A percentile compares a stretch with the other conserved stretches of the same genome.
Conservation (phyloP, 768 basidiomycete genomes). For the Saitozyma podzolica region DNA sequence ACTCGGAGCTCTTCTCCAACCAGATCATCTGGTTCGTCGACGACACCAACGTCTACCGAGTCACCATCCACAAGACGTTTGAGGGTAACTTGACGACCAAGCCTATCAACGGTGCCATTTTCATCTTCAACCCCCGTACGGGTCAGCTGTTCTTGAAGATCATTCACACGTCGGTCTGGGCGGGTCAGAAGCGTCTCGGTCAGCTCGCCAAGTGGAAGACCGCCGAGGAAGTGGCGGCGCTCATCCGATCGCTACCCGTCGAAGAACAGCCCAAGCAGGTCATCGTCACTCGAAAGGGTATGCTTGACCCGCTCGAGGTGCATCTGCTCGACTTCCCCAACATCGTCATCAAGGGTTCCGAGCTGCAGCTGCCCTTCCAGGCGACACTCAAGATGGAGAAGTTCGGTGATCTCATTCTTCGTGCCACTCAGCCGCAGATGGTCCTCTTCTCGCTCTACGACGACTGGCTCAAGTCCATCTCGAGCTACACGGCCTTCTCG, state of each 20-base stretch:
- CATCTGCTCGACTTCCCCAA: slow-evolving; percentile 99
- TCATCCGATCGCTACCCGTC: slow-evolving; percentile 96
- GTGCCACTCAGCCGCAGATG: slow-evolving; percentile 10
- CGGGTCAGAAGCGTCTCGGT: slow-evolving; percentile 98
- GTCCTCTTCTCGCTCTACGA: slow-evolving; percentile 91
- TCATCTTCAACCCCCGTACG: slow-evolving; percentile 99
- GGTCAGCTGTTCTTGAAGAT: slow-evolving; percentile 98
- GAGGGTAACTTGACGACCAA: slow-evolving; percentile 99
- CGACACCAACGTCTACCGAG: slow-evolving; percentile 98
- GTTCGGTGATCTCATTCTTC: slow-evolving; percentile 91
- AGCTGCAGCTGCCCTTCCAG: slow-evolving; percentile 97
- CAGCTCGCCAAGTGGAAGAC: slow-evolving; percentile 94
- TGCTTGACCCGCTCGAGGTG: slow-evolving; percentile 91
- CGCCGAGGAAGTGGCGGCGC: slow-evolving; percentile 97
- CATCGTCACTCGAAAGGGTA: slow-evolving; percentile 99
- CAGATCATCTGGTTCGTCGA: slow-evolving; percentile 99
- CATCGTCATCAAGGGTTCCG: slow-evolving; percentile 99
- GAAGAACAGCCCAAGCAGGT: slow-evolving; percentile 99
- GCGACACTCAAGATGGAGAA: slow-evolving; percentile 99
- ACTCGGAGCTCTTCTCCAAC: slow-evolving; percentile 94
- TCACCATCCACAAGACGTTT: slow-evolving; percentile 88
- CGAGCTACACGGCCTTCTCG: slow-evolving; percentile 98
- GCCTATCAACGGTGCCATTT: slow-evolving; percentile 67
- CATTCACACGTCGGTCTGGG: slow-evolving; percentile 99
- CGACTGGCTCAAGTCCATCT: slow-evolving; percentile 98